phyloP scores from a whole-genome alignment of 176 grass and related monocot genomes.

The Carex kokanica region DNA sequence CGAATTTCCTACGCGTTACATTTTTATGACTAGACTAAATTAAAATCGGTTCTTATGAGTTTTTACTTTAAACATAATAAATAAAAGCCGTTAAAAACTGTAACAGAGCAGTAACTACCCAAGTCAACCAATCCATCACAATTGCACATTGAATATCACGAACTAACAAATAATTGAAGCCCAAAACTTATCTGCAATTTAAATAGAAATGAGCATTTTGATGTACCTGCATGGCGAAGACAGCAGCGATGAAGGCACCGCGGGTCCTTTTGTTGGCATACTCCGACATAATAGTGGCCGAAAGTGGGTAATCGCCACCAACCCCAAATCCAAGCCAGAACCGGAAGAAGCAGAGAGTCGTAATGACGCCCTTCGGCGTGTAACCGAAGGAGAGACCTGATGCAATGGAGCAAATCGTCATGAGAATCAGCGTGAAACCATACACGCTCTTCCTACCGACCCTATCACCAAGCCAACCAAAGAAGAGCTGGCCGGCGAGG shows the following conservation, averaged over 20 bases:
- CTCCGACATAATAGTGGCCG: slow-evolving; percentile 63
- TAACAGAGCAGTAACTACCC: neutral
- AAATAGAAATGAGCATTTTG: neutral
- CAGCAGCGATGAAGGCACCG: slow-evolving; percentile 67
- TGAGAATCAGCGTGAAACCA: slow-evolving; percentile 50
- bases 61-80: neutral
- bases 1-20: no score
- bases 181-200: neutral
- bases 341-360: slow-evolving; percentile 71
- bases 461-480: slow-evolving; percentile 57
- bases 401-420: slow-evolving; percentile 44
- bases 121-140: neutral
- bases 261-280: slow-evolving; percentile 66
- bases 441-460: slow-evolving; percentile 52
- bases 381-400: slow-evolving; percentile 40
- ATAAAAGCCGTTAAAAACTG: neutral
- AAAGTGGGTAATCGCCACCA: slow-evolving; percentile 57
- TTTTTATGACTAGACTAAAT: no score
- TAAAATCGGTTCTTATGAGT: no score
- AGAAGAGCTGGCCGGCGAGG: slow-evolving; percentile 55
- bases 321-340: slow-evolving; percentile 80
- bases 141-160: neutral
- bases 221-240: slow-evolving; percentile 61
- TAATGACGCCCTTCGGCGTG: slow-evolving; percentile 33
- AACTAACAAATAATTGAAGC: neutral